Evolutionary conservation across 495 filamentous ascomycete genomes (phyloP).

Genomic region (Neurospora sp.): DNA sequence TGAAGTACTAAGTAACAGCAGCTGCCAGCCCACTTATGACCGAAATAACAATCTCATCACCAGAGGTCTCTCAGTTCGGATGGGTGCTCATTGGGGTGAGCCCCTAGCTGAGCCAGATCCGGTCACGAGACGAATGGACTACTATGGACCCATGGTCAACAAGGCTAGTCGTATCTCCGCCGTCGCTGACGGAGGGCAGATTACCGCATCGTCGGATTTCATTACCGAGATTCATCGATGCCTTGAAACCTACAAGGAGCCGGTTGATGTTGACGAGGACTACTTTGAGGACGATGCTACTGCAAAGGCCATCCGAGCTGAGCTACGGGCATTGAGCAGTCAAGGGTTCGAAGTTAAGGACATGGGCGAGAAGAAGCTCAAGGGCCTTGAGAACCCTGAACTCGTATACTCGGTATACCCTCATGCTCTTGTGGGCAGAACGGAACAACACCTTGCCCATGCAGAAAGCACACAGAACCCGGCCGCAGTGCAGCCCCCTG

Average conservation of each 20-base stretch:
- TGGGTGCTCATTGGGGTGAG: conserved; percentile 93
- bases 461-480: conserved; percentile 17
- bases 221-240: conserved; percentile 91
- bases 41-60: conserved; percentile 85
- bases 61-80: conserved; percentile 84
- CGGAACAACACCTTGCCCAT: conserved; percentile 53
- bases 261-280: conserved; percentile 58
- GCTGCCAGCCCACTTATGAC: conserved; percentile 73
- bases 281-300: conserved; percentile 59
- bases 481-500: conserved; percentile 2
- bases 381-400: conserved; percentile 96
- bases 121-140: conserved; percentile 96
- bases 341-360: conserved; percentile 97
- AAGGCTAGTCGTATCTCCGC: conserved; percentile 85
- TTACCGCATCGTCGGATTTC: conserved; percentile 92
- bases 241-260: conserved; percentile 72
- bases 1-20: conserved; percentile 79
- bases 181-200: conserved; percentile 94
- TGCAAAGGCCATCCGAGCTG: conserved; percentile 67
- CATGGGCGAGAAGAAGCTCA: conserved; percentile 85
- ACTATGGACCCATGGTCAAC: conserved; percentile 99
- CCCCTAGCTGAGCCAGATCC: conserved; percentile 93
- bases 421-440: conserved; percentile 70
- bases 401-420: conserved; percentile 91
- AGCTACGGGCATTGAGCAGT: conserved; percentile 76